Evolutionary conservation across 352 stramenopile species (phyloP), one percentile per base, ranked within the genome.

Genomic region (Phytophthora ramorum): DNA sequence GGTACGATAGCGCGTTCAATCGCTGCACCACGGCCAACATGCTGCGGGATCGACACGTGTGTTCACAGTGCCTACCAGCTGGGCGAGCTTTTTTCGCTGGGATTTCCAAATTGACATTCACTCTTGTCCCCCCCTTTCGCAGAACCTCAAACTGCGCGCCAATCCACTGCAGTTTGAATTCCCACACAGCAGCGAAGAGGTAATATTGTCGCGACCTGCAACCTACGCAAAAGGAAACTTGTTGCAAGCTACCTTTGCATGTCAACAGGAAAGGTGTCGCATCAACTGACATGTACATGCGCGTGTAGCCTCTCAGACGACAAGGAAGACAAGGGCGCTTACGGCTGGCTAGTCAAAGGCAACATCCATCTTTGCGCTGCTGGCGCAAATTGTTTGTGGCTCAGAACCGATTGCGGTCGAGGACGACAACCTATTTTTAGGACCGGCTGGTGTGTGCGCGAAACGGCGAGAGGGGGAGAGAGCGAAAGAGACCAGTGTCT

Each of bases 391-490:
- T 22, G 20, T 40, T 66, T 70, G 63, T 61, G 41, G 55, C 56
- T 56, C 57, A 62, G 63, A 66, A 66, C 63, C 32, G 19, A 17
- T 20, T 17, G 38, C 35, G 14, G 56, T 57, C 45, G 64, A 68
- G 58, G 51, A 63, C 58, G 51, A 37, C 50, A 61, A 46, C 3
- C 22, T 72, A 72, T 75, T 71, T 72, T 69, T 75, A 74, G 67
- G 2, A 51, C 1, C 51, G 40, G 37, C 61, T 75, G 55, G 53
- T 14, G 52, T 44, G 49, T 54, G 53, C 32, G 54, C 22, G 61
- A 73, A 76, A 66, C 64, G 64, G 58, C 58, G 44, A 62, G 17
- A 38, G 26, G 50, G 55, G 58, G 47, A 69, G 63, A 53, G 44
- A 57, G 58, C 51, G 54, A 62, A 46, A 74, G 49, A 74, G 60